These are phyloP conservation scores for Canavalia gladiata DNA, from an alignment of 306 rosid species.

Conservation along the genomic window DNA sequence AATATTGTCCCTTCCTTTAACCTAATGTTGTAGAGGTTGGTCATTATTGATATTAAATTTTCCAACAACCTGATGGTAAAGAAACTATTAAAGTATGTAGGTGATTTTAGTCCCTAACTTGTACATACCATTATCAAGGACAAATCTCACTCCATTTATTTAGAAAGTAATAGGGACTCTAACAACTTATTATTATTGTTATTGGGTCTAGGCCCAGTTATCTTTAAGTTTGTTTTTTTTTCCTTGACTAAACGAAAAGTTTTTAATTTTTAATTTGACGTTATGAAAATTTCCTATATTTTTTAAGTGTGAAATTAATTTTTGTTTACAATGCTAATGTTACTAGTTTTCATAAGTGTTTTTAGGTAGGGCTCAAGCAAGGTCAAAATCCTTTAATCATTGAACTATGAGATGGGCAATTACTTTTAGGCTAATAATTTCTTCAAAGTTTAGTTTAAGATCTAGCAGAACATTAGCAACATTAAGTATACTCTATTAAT, in stretches of 20 bases:
- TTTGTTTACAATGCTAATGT: neutral
- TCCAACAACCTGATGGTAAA: slow-evolving; percentile 34
- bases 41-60: slow-evolving; percentile 34
- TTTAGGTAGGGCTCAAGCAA: neutral
- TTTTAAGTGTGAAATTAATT: neutral
- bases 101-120: slow-evolving; percentile 24
- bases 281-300: neutral
- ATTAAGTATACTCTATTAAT: neutral
- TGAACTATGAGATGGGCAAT: neutral
- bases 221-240: neutral
- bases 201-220: slow-evolving; percentile 44
- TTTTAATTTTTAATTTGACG: neutral
- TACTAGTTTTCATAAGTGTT: neutral
- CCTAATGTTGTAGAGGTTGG: slow-evolving; percentile 23
- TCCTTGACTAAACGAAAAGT: neutral
- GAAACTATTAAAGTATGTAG: neutral
- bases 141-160: slow-evolving; percentile 36
- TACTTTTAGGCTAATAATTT: neutral
- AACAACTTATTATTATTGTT: slow-evolving; percentile 28
- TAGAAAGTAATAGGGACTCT: slow-evolving; percentile 28
- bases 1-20: slow-evolving; percentile 36
- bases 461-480: neutral
- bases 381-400: neutral
- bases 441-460: slow-evolving; percentile 1
- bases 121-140: slow-evolving; percentile 22